These are phyloP conservation scores for Glycine latifolia DNA, from an alignment of 306 rosid species.

Conservation along the genomic window DNA sequence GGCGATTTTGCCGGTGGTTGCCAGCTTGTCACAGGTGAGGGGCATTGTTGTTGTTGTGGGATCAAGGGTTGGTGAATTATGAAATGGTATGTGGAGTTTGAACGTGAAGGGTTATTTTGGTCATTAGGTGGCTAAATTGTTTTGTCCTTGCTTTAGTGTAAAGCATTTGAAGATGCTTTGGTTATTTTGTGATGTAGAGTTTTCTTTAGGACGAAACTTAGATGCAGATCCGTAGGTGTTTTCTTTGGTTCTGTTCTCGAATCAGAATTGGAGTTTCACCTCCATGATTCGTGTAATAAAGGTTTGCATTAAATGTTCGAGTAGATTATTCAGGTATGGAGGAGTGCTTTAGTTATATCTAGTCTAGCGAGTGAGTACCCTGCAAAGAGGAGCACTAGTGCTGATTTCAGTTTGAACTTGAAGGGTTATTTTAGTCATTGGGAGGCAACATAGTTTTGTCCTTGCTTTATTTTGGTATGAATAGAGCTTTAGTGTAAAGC, in stretches of 20 bases:
- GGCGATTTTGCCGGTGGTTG: slow-evolving; percentile 80
- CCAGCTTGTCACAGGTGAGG: slow-evolving; percentile 79
- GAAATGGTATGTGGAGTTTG: not conserved
- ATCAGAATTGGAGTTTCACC: too few relatives aligned
- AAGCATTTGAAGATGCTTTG: slow-evolving; percentile 9
- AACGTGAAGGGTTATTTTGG: not conserved
- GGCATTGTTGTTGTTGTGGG: not conserved
- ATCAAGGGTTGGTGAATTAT: not conserved
- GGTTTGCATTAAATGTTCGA: too few relatives aligned
- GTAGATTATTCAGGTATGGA: not conserved
- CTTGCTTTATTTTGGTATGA: not conserved
- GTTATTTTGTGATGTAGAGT: not conserved
- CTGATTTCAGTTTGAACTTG: not conserved
- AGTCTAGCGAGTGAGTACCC: not conserved
- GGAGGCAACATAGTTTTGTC: not conserved
- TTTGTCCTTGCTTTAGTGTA: not conserved
- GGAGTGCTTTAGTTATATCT: not conserved
- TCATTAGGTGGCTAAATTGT: not conserved
- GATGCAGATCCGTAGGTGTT: not conserved
- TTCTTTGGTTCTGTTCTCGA: too few relatives aligned
- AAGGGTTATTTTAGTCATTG: slow-evolving; percentile 6
- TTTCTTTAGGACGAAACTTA: not conserved
- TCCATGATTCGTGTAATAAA: too few relatives aligned
- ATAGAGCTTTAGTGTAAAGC: not conserved
- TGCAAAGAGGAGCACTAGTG: not conserved